Base-by-base conservation (phyloP, 1,284 basidiomycete species). In the Phaffia rhodozyma region DNA sequence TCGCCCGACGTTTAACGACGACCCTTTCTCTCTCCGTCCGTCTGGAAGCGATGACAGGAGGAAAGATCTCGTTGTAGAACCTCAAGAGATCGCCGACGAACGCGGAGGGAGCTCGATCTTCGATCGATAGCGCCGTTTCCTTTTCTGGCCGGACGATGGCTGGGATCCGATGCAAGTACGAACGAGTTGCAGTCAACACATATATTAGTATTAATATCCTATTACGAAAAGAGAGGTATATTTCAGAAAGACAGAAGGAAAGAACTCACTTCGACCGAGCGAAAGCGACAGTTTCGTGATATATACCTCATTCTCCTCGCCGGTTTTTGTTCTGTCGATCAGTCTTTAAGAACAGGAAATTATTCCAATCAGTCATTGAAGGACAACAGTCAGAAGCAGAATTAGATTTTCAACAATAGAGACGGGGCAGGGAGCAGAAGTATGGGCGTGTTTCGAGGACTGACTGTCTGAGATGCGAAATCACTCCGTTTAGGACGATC, bases 231-330 rank as follows among this genome's bases (percentile, higher is more conserved):
- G 30, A 27, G 11, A 25, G 30, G 30, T 4, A 21, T 2, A 27
- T 34, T 34, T 38, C 23, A 32, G 23, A 43, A 23, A n/a, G 38
- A 56, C 11, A 49, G 27, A 57, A 38, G 27, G 27, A 21, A 50
- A 21, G n/a, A n/a, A 69, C 86, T 76, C 71, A 91, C 89, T 81
- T 72, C 92, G 81, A 63, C 92, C 91, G 67, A 94, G 75, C 6
- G 90, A 87, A 61, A 94, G 78, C 0, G 89, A 87, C 55, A 97
- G 78, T 76, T 97, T 97, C 54, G 86, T 84, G 66, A 87, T 79
- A 72, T 86, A 96, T 6, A 90, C 78, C 66, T 88, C 85, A 70
- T 86, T 67, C 72, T 94, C 85, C 18, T 87, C 74, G 18, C 69
- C 84, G 7, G 80, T 79, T 58, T 78, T 80, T 6, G 89, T 91